phyloP scores from a whole-genome alignment of 164 flowering plant species.

The Liquidambar formosana region DNA sequence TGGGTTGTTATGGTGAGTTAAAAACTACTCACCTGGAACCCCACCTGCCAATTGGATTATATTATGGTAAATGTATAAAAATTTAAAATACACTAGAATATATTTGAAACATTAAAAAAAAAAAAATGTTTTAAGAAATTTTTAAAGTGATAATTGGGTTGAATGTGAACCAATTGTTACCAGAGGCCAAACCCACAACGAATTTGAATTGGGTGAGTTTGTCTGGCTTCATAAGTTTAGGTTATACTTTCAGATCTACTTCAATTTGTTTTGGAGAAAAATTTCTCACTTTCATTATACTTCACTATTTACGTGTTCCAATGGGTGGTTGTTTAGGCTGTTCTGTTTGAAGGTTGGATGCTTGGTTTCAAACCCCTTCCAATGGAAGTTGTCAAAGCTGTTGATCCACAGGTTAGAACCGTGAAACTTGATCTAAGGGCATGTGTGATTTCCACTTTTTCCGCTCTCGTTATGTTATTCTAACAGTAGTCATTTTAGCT shows the following conservation, averaged over 20 bases:
- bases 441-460: not conserved
- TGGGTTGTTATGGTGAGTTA: not conserved
- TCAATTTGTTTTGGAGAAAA: not conserved
- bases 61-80: too few relatives aligned
- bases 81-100: too few relatives aligned
- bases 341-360: conserved; percentile 99
- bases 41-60: too few relatives aligned
- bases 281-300: not conserved
- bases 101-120: too few relatives aligned
- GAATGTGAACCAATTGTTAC: too few relatives aligned
- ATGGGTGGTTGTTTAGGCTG: conserved; percentile 42
- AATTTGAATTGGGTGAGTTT: too few relatives aligned
- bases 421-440: not conserved
- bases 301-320: not conserved
- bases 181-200: too few relatives aligned
- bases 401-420: conserved; percentile 44
- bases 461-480: not conserved
- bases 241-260: not conserved
- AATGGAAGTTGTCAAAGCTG: conserved; percentile 59
- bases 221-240: too few relatives aligned
- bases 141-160: too few relatives aligned
- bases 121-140: too few relatives aligned
- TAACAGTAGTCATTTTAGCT: not conserved
- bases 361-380: conserved; percentile 95
- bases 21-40: too few relatives aligned